Conservation (phyloP, 352 stramenopile genomes). For the Globisporangium orthogonon region DNA sequence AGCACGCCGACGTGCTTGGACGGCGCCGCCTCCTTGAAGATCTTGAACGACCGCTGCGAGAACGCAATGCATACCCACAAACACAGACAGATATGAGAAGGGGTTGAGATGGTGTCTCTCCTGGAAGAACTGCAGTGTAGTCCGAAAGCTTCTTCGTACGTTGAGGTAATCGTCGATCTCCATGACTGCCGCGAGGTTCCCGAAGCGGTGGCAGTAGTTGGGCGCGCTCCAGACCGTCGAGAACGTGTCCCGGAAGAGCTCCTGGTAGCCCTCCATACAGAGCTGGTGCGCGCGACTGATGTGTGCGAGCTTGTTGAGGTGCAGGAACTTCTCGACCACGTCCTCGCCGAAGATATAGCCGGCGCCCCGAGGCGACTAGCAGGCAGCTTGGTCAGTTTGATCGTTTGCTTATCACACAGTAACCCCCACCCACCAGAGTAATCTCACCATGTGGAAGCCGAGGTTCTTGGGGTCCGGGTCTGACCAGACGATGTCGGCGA, state of each 20-base stretch:
- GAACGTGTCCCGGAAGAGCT: constrained; percentile 70
- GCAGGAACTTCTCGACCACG: constrained; percentile 78
- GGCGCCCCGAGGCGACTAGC: constrained; percentile 61
- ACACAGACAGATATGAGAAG: not conserved
- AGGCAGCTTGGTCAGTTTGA: not conserved
- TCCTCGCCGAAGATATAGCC: constrained; percentile 87
- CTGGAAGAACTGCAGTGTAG: too few species aligned
- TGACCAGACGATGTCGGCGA: constrained; percentile 83
- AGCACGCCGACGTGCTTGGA: constrained; percentile 64
- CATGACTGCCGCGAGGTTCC: constrained; percentile 70
- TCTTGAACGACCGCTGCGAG: constrained; percentile 73
- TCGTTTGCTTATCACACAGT: too few species aligned
- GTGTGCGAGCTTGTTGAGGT: constrained; percentile 72
- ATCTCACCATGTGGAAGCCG: constrained; percentile 74
- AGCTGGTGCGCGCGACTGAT: constrained; percentile 82
- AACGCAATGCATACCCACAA: not conserved
- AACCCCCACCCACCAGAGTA: not conserved
- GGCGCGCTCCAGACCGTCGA: constrained; percentile 82
- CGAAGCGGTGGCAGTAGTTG: constrained; percentile 87
- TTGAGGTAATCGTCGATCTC: constrained; percentile 54
- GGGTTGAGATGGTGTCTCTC: not conserved
- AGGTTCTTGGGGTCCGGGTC: constrained; percentile 73
- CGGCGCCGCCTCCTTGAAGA: constrained; percentile 75
- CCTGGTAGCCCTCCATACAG: constrained; percentile 81
- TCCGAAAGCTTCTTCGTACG: constrained; percentile 11